Base-by-base conservation (phyloP, 768 basidiomycete genomes). In the Tylopilus plumbeoviolaceoides region DNA sequence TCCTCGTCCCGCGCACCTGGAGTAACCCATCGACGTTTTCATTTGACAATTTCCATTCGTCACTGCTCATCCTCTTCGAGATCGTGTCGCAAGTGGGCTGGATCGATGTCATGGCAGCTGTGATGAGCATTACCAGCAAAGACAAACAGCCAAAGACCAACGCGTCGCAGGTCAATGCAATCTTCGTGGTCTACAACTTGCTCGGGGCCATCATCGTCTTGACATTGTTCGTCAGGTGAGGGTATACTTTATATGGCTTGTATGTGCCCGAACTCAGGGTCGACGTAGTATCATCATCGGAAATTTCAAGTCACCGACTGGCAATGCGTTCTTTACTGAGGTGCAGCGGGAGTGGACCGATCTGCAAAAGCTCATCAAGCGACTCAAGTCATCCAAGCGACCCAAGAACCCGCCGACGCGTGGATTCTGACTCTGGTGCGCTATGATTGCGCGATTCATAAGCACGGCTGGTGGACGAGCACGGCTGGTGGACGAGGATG, bases 51-150 rank as follows among this genome's bases (percentile, higher is more conserved):
- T 98, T 97, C 70, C 76, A 80, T 10, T 72, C 85, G 6, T 87
- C 91, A 0, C 73, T 98, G 38, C 78, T 98, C 48, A 97, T 98
- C 63, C 78, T 97, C 1, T 98, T 97, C 63, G 95, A 98, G 71
- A 93, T 95, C 58, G 91, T 98, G n/a, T 95, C 93, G 0, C 73
- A 97, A 46, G 95, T 97, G 71, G 95, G 95, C 2, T 98, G 95
- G 95, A 80, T 90, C 18, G 91, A 94, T 64, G 95, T 94, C 44
- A 88, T 95, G 87, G 72, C 70, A 25, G 78, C 85, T 20, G 87
- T 85, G 2, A 88, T 89, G 68, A 82, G 84, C 57, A 87, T 97
- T 57, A 84, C 80, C 0, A 89, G 87, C 5, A 65, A 55, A 21
- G 82, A 82, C 27, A 69, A 70, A 50, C 93, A 97, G 65, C 90